Evolutionary conservation across 345 rosid species (phyloP).

Genomic region (Orychophragmus violaceus): DNA sequence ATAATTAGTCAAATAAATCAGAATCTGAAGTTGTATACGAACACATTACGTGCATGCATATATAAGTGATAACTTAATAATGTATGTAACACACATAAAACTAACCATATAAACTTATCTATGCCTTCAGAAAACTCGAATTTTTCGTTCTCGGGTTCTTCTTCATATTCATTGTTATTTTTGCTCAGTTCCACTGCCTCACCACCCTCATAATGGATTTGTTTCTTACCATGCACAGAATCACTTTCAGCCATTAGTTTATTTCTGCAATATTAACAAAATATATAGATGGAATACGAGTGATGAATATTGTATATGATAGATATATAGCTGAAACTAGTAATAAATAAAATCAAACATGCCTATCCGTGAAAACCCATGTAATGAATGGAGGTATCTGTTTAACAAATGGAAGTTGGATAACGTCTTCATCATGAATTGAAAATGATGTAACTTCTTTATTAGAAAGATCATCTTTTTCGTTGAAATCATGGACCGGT

Average conservation of each 20-base stretch:
- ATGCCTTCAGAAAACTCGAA: background rate
- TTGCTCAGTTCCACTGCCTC: background rate
- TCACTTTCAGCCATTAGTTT: conserved; percentile 10
- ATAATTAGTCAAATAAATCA: background rate
- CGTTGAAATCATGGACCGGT: background rate
- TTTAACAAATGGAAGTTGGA: conserved; percentile 6
- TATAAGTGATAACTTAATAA: background rate
- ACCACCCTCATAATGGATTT: background rate
- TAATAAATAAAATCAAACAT: background rate
- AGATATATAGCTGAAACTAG: background rate
- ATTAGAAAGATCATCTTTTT: background rate
- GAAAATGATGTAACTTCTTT: background rate
- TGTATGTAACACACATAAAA: background rate
- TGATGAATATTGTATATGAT: background rate
- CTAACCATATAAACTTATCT: conserved; percentile 24
- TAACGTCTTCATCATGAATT: background rate
- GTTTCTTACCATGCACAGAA: conserved; percentile 20
- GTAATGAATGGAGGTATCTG: conserved; percentile 1
- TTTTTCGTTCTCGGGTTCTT: background rate
- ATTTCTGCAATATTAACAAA: background rate
- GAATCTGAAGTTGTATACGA: background rate
- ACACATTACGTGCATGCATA: background rate
- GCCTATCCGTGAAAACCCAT: conserved; percentile 3
- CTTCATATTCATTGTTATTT: background rate
- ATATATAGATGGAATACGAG: background rate